Base-by-base conservation (phyloP, 2,329 filamentous ascomycete species). In the Xylariales sp. region DNA sequence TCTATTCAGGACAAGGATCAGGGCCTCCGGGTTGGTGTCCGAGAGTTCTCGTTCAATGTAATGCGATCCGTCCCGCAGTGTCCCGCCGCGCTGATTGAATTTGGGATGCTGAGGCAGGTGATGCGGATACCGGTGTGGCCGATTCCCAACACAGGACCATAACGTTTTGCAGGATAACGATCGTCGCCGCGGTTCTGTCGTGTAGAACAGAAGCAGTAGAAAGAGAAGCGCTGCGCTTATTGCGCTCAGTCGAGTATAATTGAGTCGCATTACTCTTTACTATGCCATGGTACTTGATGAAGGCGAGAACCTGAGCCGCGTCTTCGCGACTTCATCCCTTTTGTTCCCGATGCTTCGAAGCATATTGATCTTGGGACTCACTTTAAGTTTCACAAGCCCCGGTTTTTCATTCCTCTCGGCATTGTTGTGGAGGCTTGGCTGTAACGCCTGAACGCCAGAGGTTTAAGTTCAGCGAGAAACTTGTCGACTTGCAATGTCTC, bases 81-180 rank as follows among this genome's bases (percentile, higher is more conserved):
- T 22, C 28, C 20, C 18, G 19, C 29, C 29, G 1, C 46, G 50
- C 42, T 48, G 47, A 42, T 54, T 52, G 18, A 43, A 48, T 27
- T 44, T 40, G 37, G 43, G 46, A 32, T 34, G 35, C 19, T 51
- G 49, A 11, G 52, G 49, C 11, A 51, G 42, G 20, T 45, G 45
- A 28, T 51, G 54, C 24, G 47, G 33, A 40, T 56, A 56, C 12
- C 34, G 44, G 32, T 51, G 50, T 16, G 53, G 43, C 11, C 45
- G 47, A 29, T 49, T 47, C 15, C 42, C 46, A 9, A 57, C 21
- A 33, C 54, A 58, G 6, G 51, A 52, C 11, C 43, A 42, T 15
- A 52, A 46, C 4, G 54, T 52, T 49, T 55, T 54, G 43, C 55
- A 57, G n/a, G 52, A 55, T 51, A 52, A 55, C 16, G 54, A 51